phyloP scores from a whole-genome alignment of 495 filamentous ascomycete genomes.

The Astrothelium subdiscretum region DNA sequence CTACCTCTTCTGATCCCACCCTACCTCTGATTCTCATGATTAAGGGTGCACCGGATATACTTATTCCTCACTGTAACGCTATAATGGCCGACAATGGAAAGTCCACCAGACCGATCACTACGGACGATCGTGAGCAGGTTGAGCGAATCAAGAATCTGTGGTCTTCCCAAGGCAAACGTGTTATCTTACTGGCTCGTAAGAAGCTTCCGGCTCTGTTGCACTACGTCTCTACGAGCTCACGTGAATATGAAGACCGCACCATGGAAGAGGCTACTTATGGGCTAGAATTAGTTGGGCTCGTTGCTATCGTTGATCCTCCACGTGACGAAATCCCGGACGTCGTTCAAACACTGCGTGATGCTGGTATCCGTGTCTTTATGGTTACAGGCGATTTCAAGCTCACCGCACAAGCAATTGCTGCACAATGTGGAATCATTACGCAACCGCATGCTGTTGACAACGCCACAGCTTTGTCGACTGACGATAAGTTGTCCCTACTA shows the following conservation, averaged over 20 bases:
- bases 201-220: conserved; percentile 21
- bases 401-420: conserved; percentile 57
- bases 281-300: conserved; percentile 49
- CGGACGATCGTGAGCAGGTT: conserved; percentile 28
- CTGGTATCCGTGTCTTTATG: conserved; percentile 57
- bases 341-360: conserved; percentile 43
- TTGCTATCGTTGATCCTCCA: conserved; percentile 57
- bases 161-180: conserved; percentile 52
- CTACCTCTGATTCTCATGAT: conserved; percentile 38
- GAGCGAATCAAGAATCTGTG: conserved; percentile 46
- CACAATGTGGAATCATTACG: conserved; percentile 54
- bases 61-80: conserved; percentile 43
- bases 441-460: conserved; percentile 30
- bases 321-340: conserved; percentile 52
- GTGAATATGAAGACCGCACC: conserved; percentile 42
- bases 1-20: conserved; percentile 17
- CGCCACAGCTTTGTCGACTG: conserved; percentile 27
- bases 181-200: conserved; percentile 54
- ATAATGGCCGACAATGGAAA: conserved; percentile 39
- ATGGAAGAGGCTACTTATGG: conserved; percentile 34
- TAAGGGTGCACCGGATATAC: conserved; percentile 54
- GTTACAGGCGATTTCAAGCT: conserved; percentile 65
- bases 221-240: conserved; percentile 3
- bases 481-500: conserved; percentile 5
- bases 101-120: conserved; percentile 29